phyloP scores from a whole-genome alignment of 805 yeast species.

The Candida nonsorbophila region DNA sequence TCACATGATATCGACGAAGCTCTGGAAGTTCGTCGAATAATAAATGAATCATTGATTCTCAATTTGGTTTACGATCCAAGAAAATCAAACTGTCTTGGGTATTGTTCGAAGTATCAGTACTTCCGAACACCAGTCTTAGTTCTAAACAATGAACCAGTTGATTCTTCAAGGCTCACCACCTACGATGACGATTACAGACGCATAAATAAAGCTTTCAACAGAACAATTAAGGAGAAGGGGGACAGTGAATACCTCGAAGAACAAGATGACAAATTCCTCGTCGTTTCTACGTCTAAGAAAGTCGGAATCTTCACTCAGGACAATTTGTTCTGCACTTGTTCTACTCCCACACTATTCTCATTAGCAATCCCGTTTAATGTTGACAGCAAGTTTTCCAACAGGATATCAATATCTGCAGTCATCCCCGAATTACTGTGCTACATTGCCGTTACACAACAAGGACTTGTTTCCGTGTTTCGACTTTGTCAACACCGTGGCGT shows the following conservation, averaged over 20 bases:
- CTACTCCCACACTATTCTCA: conserved; percentile 38
- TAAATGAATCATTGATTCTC: conserved; percentile 37
- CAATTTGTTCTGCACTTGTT: conserved; percentile 43
- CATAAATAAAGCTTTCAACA: conserved; percentile 18
- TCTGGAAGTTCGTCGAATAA: conserved; percentile 18
- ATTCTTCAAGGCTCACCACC: conserved; percentile 14
- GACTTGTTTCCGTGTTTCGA: conserved; percentile 30
- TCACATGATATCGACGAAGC: conserved; percentile 33
- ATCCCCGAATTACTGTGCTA: conserved; percentile 32
- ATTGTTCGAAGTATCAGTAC: conserved; percentile 28
- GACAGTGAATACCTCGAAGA: conserved; percentile 5
- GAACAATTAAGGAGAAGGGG: conserved; percentile 10
- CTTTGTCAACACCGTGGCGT: conserved; percentile 32
- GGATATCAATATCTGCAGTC: conserved; percentile 29
- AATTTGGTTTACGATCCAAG: conserved; percentile 36
- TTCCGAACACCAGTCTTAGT: conserved; percentile 19
- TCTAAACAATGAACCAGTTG: conserved; percentile 5
- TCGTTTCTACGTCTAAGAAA: conserved; percentile 41
- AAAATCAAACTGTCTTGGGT: conserved; percentile 30
- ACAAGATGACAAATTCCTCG: conserved; percentile 7
- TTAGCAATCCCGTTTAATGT: conserved; percentile 30
- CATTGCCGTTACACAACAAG: conserved; percentile 33
- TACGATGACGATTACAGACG: conserved; percentile 32
- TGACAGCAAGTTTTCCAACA: conserved; percentile 25
- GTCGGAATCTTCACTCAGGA: conserved; percentile 43